Conservation (phyloP, 2,329 filamentous ascomycete genomes). For the Ophiocordyceps camponoti-floridani region DNA sequence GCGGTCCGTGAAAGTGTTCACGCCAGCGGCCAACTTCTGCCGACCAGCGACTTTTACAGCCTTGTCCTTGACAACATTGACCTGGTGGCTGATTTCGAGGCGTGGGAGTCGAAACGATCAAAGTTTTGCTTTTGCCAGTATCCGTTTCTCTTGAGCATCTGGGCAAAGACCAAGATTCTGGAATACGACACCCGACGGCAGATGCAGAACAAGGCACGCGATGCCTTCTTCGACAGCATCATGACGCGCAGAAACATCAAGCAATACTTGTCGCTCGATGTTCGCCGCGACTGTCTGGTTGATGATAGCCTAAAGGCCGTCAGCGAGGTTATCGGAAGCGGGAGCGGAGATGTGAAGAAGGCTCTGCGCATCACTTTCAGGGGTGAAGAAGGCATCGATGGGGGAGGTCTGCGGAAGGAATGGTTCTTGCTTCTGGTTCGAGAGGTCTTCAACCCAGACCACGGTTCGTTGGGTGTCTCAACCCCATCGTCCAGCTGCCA, state of each 20-base stretch:
- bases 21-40: conserved; percentile 45
- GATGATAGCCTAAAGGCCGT: conserved; percentile 77
- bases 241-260: conserved; percentile 56
- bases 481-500: no score
- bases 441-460: conserved; percentile 80
- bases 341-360: conserved; percentile 78
- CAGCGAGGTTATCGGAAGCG: conserved; percentile 65
- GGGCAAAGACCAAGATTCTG: conserved; percentile 79
- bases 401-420: conserved; percentile 77
- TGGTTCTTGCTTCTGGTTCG: conserved; percentile 82
- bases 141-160: conserved; percentile 79
- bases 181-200: conserved; percentile 77
- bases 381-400: conserved; percentile 83
- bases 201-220: conserved; percentile 75
- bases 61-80: conserved; percentile 76
- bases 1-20: conserved; percentile 10
- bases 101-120: conserved; percentile 58
- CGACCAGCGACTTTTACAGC: conserved; percentile 77
- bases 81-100: conserved; percentile 68
- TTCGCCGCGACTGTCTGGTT: conserved; percentile 70
- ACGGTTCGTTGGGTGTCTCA: conserved; percentile 38
- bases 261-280: conserved; percentile 59
- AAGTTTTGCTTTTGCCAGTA: conserved; percentile 87
- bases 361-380: conserved; percentile 69
- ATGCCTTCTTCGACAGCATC: conserved; percentile 84